Percentiles rank a stretch among this genome's conserved stretches.
Conservation (phyloP, 75 land plant species). For the Picea glauca region DNA sequence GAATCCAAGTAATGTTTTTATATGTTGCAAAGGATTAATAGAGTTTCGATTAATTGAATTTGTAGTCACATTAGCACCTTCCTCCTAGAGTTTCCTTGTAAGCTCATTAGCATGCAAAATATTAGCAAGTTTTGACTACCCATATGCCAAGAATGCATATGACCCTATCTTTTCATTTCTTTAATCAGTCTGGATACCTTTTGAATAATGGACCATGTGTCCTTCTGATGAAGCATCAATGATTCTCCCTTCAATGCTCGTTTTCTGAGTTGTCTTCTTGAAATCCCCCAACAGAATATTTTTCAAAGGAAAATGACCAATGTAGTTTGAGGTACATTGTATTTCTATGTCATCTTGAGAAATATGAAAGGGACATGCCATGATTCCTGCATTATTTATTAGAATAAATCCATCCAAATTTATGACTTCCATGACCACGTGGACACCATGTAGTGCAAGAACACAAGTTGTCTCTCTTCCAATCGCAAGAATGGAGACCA, state of each 20-base stretch:
- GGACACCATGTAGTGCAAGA: slow-evolving; percentile 51
- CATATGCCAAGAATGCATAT: slow-evolving; percentile 35
- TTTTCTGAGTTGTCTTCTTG: slow-evolving; percentile 51
- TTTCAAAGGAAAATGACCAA: slow-evolving; percentile 80
- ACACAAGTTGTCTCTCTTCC: slow-evolving; percentile 53
- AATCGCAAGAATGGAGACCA: too few relatives aligned
- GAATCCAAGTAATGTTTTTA: neutral
- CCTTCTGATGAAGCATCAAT: slow-evolving; percentile 60
- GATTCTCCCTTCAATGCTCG: slow-evolving; percentile 59
- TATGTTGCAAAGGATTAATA: neutral
- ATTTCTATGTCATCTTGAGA: slow-evolving; percentile 45
- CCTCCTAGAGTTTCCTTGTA: slow-evolving; percentile 41
- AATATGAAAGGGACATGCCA: slow-evolving; percentile 34
- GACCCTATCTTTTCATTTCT: slow-evolving; percentile 63
- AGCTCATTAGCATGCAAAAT: slow-evolving; percentile 73
- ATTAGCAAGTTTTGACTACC: slow-evolving; percentile 74
- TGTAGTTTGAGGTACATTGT: slow-evolving; percentile 50
- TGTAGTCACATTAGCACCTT: slow-evolving; percentile 44
- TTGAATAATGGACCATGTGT: slow-evolving; percentile 36
- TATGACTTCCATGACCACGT: slow-evolving; percentile 54
- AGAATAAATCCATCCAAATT: slow-evolving; percentile 30
- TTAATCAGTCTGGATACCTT: slow-evolving; percentile 52
- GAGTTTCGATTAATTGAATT: slow-evolving; percentile 48
- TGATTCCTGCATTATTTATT: slow-evolving; percentile 61
- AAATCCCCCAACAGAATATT: slow-evolving; percentile 60